Evolutionary conservation across 352 stramenopile species (phyloP).

Genomic region (Globisporangium cylindrosporum): DNA sequence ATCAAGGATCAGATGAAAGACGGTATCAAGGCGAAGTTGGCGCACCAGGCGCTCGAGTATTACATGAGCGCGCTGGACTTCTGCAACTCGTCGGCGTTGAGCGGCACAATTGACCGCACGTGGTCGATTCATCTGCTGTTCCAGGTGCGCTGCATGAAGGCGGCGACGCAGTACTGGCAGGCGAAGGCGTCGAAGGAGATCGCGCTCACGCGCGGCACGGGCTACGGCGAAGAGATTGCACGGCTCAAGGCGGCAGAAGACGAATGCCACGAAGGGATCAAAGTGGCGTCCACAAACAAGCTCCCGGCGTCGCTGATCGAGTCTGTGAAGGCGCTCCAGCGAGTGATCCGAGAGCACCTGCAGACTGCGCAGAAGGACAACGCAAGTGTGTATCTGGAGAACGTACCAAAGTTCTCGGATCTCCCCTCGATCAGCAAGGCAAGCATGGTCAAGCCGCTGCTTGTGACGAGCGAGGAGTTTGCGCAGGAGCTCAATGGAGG

Average conservation of each 20-base stretch:
- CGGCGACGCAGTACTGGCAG: constrained; percentile 78
- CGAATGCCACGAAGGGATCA: constrained; percentile 55
- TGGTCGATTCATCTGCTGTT: constrained; percentile 69
- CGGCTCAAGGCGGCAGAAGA: constrained; percentile 49
- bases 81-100: constrained; percentile 47
- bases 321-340: constrained; percentile 53
- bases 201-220: constrained; percentile 46
- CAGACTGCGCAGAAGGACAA: constrained; percentile 74
- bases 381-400: constrained; percentile 78
- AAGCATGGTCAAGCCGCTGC: constrained; percentile 62
- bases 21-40: constrained; percentile 79
- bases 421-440: constrained; percentile 58
- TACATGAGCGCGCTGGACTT: constrained; percentile 60
- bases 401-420: constrained; percentile 54
- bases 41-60: constrained; percentile 70
- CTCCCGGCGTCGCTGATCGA: constrained; percentile 52
- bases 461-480: constrained; percentile 47
- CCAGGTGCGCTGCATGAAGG: constrained; percentile 68
- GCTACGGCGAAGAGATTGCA: constrained; percentile 80
- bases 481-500: constrained; percentile 46
- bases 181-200: constrained; percentile 58
- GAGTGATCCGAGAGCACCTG: constrained; percentile 54
- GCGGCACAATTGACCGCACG: constrained; percentile 51
- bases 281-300: constrained; percentile 58
- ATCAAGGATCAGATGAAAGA: constrained; percentile 88